A percentile compares a stretch with the other conserved stretches of the same genome.
These are phyloP conservation scores for Aureobasidium sp. DNA, from an alignment of 2,329 filamentous ascomycete genomes.

Conservation along the genomic window DNA sequence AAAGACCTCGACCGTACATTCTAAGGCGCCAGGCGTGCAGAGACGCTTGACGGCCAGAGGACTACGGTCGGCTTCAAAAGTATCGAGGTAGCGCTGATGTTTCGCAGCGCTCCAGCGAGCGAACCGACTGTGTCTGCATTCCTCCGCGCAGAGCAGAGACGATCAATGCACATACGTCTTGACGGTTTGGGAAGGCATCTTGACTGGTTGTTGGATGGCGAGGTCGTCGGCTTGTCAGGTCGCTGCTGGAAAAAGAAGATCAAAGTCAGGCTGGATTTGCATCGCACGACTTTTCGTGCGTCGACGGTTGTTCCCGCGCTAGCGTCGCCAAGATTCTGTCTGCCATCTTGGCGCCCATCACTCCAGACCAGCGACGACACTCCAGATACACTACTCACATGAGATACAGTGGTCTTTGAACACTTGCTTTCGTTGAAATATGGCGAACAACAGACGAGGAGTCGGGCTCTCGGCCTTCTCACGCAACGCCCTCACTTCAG, in stretches of 20 bases:
- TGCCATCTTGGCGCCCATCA: not conserved
- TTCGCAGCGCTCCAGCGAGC: constrained; percentile 60
- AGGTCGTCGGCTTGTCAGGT: constrained; percentile 16
- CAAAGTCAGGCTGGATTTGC: not conserved
- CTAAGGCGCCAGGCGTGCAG: constrained; percentile 47
- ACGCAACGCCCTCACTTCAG: constrained; percentile 73
- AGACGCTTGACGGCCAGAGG: constrained; percentile 30
- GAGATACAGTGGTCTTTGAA: not conserved
- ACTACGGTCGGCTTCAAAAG: constrained; percentile 17
- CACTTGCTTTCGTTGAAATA: constrained; percentile 18
- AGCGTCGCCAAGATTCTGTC: not conserved
- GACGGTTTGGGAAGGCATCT: constrained; percentile 47
- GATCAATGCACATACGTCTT: constrained; percentile 51
- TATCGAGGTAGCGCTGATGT: constrained; percentile 68
- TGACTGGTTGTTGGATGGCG: constrained; percentile 31
- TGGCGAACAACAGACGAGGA: constrained; percentile 58
- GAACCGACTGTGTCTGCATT: constrained; percentile 72
- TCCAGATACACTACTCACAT: not conserved
- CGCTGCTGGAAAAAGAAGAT: constrained; percentile 10
- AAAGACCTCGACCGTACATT: constrained; percentile 54
- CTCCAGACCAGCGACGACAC: not conserved
- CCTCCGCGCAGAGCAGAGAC: constrained; percentile 33
- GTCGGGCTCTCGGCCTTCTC: constrained; percentile 89
- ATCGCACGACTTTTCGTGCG: constrained; percentile 14
- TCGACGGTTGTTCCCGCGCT: constrained; percentile 1